Percentiles rank a stretch among this genome's conserved stretches.
These are phyloP conservation scores for Kregervanrija fluxuum DNA, from an alignment of 805 yeast genomes.

Conservation along the genomic window DNA sequence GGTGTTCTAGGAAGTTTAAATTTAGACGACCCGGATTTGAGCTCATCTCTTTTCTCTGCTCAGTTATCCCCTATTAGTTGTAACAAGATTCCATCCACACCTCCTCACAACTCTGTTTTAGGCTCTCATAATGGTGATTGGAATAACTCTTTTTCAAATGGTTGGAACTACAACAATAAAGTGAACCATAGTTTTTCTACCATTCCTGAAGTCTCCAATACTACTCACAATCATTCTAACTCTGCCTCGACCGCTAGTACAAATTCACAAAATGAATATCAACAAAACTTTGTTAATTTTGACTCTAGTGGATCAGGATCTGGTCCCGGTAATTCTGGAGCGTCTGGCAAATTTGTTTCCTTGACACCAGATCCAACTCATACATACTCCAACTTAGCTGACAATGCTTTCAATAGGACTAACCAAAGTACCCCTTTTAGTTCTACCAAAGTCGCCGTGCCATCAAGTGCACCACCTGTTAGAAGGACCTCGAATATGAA, in stretches of 20 bases:
- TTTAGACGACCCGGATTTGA: conserved; percentile 25
- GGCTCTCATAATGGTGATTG: conserved; percentile 10
- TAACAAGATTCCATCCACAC: conserved; percentile 21
- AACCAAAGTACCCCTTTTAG: too few relatives aligned
- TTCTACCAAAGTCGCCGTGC: too few relatives aligned
- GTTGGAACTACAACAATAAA: conserved; percentile 5
- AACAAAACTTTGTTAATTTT: too few relatives aligned
- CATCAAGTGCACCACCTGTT: too few relatives aligned
- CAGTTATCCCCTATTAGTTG: conserved; percentile 20
- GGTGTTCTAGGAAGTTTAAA: conserved; percentile 41
- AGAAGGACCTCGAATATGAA: too few relatives aligned
- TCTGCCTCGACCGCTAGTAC: conserved; percentile 1
- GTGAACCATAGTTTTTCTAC: background rate
- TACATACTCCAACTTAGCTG: too few relatives aligned
- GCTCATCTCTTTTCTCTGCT: conserved; percentile 17
- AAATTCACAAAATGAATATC: too few relatives aligned
- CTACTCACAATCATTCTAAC: conserved; percentile 15
- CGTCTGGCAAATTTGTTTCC: too few relatives aligned
- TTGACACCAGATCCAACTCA: too few relatives aligned
- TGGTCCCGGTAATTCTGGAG: too few relatives aligned
- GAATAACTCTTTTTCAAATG: conserved; percentile 9
- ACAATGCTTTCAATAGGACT: too few relatives aligned
- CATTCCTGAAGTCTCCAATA: conserved; percentile 18
- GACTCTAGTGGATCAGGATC: too few relatives aligned
- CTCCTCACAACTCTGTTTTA: conserved; percentile 17